Evolutionary conservation across 1,284 basidiomycete species (phyloP).

Genomic region (Xerocomus amazonicus): DNA sequence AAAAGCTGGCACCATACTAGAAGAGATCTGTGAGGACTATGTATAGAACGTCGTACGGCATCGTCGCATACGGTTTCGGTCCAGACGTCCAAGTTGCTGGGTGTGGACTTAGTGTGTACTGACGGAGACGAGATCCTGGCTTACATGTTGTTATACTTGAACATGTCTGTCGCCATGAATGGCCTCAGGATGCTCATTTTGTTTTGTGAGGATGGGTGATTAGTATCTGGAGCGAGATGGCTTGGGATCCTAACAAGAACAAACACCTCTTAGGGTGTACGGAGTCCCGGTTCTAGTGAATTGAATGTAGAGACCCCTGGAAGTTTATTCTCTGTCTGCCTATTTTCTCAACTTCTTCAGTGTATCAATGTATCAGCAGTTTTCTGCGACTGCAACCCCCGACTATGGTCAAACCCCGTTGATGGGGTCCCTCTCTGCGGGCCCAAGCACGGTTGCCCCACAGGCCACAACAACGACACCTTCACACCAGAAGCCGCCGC

Average conservation of each 20-base stretch:
- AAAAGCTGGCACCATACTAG: constrained; percentile 84
- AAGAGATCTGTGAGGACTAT: constrained; percentile 4
- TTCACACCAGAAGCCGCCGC: constrained; percentile 33
- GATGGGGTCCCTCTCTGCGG: constrained; percentile 32
- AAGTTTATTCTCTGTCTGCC: constrained; percentile 19
- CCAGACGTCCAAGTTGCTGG: constrained; percentile 88
- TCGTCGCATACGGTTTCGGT: constrained; percentile 75
- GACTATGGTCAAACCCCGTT: constrained; percentile 34
- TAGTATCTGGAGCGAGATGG: background rate
- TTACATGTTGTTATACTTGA: constrained; percentile 88
- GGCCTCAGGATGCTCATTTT: constrained; percentile 79
- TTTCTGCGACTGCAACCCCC: constrained; percentile 33
- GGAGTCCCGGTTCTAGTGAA: constrained; percentile 20
- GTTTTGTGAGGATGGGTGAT: background rate
- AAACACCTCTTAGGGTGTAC: constrained; percentile 28
- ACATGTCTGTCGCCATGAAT: constrained; percentile 83
- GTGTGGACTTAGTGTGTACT: constrained; percentile 3
- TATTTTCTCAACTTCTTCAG: constrained; percentile 25
- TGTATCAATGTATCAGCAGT: constrained; percentile 37
- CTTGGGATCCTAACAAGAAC: constrained; percentile 30
- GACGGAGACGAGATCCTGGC: constrained; percentile 15
- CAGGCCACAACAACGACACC: constrained; percentile 30
- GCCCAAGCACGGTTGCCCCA: constrained; percentile 34
- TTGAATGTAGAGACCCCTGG: constrained; percentile 28
- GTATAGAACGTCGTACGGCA: background rate